Evolutionary conservation across 805 yeast species (phyloP).

Genomic region (Cyberlindnera samutprakarnensis): DNA sequence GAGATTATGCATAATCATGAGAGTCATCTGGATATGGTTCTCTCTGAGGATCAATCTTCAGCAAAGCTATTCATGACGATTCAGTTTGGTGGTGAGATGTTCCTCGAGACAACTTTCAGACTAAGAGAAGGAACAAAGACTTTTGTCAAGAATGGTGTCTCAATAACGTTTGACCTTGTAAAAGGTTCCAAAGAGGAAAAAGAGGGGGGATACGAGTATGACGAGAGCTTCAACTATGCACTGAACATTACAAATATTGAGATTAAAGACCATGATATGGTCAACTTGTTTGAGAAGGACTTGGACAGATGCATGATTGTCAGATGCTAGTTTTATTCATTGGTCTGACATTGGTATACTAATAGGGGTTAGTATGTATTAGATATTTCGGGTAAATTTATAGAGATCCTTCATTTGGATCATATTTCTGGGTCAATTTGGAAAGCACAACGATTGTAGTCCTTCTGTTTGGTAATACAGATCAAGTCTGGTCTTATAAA

Average conservation of each 20-base stretch:
- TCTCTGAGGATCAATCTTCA: conserved; percentile 2
- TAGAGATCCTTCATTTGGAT: too few relatives aligned
- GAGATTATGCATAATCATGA: background rate
- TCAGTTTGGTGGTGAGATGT: background rate
- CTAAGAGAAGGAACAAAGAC: background rate
- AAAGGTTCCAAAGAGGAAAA: conserved; percentile 1
- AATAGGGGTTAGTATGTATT: too few relatives aligned
- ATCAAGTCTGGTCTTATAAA: too few relatives aligned
- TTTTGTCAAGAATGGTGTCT: background rate
- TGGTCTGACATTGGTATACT: too few relatives aligned
- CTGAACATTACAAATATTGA: background rate
- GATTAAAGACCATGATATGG: conserved; percentile 1
- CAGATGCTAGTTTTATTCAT: conserved; percentile 1
- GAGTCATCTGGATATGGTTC: conserved; percentile 1
- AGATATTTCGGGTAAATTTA: too few relatives aligned
- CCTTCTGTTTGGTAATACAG: too few relatives aligned
- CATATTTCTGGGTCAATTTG: too few relatives aligned
- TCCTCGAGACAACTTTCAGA: conserved; percentile 1
- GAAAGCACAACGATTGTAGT: too few relatives aligned
- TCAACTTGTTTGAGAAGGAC: conserved; percentile 2
- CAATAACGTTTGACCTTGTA: background rate
- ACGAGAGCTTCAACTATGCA: conserved; percentile 1
- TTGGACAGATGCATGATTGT: conserved; percentile 1
- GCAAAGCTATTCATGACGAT: conserved; percentile 2
- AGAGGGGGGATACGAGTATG: conserved; percentile 1